Evolutionary conservation across 352 stramenopile genomes (phyloP), one percentile per base, ranked within the genome.

Genomic region (Phytophthora hibernalis): DNA sequence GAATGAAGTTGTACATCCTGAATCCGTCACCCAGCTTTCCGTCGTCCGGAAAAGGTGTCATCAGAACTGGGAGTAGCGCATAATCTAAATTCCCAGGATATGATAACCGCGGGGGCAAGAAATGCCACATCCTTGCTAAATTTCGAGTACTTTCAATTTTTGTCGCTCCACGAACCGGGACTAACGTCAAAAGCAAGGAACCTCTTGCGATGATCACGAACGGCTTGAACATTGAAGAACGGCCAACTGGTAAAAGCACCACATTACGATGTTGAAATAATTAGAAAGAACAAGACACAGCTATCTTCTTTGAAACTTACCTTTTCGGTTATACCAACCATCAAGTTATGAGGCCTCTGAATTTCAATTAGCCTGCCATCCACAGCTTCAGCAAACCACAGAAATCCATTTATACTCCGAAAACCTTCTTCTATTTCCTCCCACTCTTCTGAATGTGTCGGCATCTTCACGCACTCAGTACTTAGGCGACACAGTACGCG

Each of bases 141-240:
- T 18, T 5, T 31, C 5, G 43, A 31, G 21, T 50, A 31, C 43
- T 50, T 30, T 8, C 20, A 50, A 12, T 16, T 45, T 45, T n/a
- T 30, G 43, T 50, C 43, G 21, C 43, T 50, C 43, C 43, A 50
- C 3, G 43, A 50, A 33, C 43, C 43, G 33, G 43, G 43, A 18
- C 43, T 20, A 33, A 50, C 43, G 21, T 50, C 43, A 31, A 50
- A 50, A 50, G 43, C 20, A 4, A 50, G 20, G 11, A 50, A 50
- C 1, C 43, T 30, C 21, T 50, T 50, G 21, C 21, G 43, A 31
- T 50, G 21, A 50, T 50, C 43, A 50, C 43, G 33, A 28, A 50
- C 11, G 5, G 21, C 43, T 31, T 50, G 43, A 30, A 31, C 43
- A 50, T 50, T 50, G 10, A 50, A 30, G 0, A 21, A 50, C 7